Percentiles rank a stretch among this genome's conserved stretches.
phyloP scores from a whole-genome alignment of 2,329 filamentous ascomycete genomes.

The Cytospora mali region DNA sequence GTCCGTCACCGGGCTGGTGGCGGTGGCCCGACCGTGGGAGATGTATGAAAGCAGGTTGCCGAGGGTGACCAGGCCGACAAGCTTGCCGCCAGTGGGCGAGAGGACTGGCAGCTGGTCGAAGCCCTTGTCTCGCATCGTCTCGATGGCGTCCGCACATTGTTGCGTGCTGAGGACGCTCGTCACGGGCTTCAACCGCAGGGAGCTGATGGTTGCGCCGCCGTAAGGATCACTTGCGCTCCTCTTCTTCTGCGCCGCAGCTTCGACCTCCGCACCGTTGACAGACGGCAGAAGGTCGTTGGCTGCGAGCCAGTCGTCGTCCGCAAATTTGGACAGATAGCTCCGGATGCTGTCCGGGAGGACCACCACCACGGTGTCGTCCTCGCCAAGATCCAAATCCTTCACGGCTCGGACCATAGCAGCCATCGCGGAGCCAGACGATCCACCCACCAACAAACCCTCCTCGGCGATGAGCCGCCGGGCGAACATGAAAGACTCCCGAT shows the following conservation, averaged over 20 bases:
- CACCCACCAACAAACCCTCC: constrained; percentile 90
- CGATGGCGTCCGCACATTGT: constrained; percentile 83
- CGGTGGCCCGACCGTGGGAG: constrained; percentile 76
- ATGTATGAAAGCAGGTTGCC: constrained; percentile 93
- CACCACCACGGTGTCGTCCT: constrained; percentile 87
- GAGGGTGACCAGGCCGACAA: constrained; percentile 91
- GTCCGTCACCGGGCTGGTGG: constrained; percentile 73
- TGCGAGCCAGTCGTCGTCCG: constrained; percentile 97
- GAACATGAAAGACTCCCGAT: constrained; percentile 86
- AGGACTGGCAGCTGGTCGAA: constrained; percentile 97
- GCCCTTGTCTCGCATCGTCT: constrained; percentile 97
- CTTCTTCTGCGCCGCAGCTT: constrained; percentile 42
- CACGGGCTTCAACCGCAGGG: constrained; percentile 88
- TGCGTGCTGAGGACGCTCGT: constrained; percentile 76
- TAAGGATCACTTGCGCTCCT: constrained; percentile 66
- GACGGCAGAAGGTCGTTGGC: constrained; percentile 88
- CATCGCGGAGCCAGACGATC: constrained; percentile 91
- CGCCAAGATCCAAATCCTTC: constrained; percentile 74
- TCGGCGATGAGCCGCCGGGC: constrained; percentile 90
- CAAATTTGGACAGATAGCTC: constrained; percentile 97
- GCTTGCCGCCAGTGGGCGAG: constrained; percentile 64
- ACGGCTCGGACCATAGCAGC: constrained; percentile 77
- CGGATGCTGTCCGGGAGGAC: constrained; percentile 94
- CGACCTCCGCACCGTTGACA: constrained; percentile 51
- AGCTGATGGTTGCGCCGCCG: constrained; percentile 74